These are phyloP conservation scores for Brachypodium distachyon DNA, from an alignment of 202 grass and related monocot species.

Conservation along the genomic window DNA sequence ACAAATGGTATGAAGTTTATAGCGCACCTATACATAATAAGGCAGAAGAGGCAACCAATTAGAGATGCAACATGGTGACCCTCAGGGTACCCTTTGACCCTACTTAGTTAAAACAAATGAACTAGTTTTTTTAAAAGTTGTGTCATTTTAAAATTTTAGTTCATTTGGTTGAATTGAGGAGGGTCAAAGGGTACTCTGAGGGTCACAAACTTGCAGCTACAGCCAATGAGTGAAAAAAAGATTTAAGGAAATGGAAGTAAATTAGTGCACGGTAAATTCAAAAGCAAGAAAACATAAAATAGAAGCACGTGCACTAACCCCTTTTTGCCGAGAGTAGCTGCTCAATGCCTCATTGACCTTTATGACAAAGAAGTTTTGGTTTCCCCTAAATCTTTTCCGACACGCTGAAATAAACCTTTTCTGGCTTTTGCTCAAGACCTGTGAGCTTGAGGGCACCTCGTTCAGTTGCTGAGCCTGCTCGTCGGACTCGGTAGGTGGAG, in stretches of 20 bases:
- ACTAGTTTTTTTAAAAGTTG: no score
- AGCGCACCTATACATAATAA: background rate
- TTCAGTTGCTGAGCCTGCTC: background rate
- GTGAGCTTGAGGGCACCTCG: background rate
- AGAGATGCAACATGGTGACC: no score
- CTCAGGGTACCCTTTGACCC: no score
- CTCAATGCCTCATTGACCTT: background rate
- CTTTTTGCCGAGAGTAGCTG: background rate
- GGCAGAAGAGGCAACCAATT: background rate
- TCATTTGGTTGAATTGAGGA: no score
- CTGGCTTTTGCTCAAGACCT: background rate
- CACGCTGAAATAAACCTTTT: background rate
- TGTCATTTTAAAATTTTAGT: no score
- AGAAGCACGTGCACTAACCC: background rate
- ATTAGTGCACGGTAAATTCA: background rate
- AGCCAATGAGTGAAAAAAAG: background rate
- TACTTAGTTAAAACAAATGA: no score
- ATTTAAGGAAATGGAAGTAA: background rate
- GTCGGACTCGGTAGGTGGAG: background rate
- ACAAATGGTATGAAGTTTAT: background rate
- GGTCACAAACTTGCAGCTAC: no score
- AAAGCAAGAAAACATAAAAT: background rate
- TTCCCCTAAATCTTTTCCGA: background rate
- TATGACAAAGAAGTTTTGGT: background rate
- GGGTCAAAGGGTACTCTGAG: no score